A percentile compares a stretch with the other conserved stretches of the same genome.
These are phyloP conservation scores for Pyracantha coccinea DNA, from an alignment of 331 rosid genomes.

Conservation along the genomic window DNA sequence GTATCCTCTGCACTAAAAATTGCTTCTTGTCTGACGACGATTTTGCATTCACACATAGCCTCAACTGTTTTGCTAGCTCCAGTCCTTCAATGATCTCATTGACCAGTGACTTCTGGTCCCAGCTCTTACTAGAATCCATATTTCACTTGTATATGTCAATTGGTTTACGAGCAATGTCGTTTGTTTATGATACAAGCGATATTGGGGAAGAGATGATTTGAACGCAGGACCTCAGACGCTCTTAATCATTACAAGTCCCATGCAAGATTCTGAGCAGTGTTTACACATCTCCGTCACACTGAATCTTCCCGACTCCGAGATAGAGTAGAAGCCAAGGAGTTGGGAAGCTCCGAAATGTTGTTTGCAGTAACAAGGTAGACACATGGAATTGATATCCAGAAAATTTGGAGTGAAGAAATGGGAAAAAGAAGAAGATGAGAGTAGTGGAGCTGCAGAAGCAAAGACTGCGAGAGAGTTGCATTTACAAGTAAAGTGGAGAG, in stretches of 20 bases:
- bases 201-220: too few species aligned
- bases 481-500: background rate
- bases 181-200: too few species aligned
- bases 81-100: slow-evolving; percentile 57
- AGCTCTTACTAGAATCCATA: slow-evolving; percentile 43
- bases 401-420: background rate
- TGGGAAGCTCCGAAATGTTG: slow-evolving; percentile 5
- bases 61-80: slow-evolving; percentile 59
- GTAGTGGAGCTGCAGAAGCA: slow-evolving; percentile 6
- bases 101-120: slow-evolving; percentile 54
- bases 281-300: background rate
- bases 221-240: too few species aligned
- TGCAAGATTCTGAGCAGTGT: too few species aligned
- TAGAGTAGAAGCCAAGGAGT: slow-evolving; percentile 12
- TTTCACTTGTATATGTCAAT: slow-evolving; percentile 1
- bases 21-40: slow-evolving; percentile 33
- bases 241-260: too few species aligned
- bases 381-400: slow-evolving; percentile 23
- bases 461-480: slow-evolving; percentile 4
- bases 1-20: slow-evolving; percentile 41
- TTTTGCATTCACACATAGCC: slow-evolving; percentile 21
- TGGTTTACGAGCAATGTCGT: background rate
- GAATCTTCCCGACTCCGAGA: slow-evolving; percentile 12
- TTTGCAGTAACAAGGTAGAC: slow-evolving; percentile 16
- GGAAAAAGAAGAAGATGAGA: background rate